These are phyloP conservation scores for Strobilomyces echinocephalus DNA, from an alignment of 768 basidiomycete species.

Conservation along the genomic window DNA sequence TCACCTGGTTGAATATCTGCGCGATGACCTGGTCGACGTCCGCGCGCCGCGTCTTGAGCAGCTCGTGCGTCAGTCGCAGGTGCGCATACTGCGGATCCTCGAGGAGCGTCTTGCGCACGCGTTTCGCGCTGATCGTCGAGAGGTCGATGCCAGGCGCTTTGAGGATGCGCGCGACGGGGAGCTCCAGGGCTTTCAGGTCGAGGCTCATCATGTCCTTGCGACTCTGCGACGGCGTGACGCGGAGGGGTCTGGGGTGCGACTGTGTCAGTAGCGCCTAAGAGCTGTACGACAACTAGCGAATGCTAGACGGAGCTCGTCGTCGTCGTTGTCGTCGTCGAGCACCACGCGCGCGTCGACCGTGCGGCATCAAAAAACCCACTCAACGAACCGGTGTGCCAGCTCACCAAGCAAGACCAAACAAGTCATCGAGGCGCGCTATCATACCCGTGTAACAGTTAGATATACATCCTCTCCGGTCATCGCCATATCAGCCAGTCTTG, in stretches of 20 bases:
- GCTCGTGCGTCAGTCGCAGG: conserved; percentile 51
- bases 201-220: conserved; percentile 40
- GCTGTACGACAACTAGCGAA: not conserved
- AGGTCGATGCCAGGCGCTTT: conserved; percentile 75
- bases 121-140: conserved; percentile 78
- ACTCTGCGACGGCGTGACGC: not conserved
- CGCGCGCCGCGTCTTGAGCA: conserved; percentile 61
- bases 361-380: not conserved
- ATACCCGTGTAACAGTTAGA: not conserved
- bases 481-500: conserved; percentile 61
- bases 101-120: conserved; percentile 72
- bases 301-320: conserved; percentile 2
- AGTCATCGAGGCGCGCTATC: not conserved
- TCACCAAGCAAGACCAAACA: conserved; percentile 27
- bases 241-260: not conserved
- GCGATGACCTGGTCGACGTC: conserved; percentile 69
- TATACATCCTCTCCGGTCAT: conserved; percentile 11
- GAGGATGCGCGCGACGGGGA: conserved; percentile 64
- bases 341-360: conserved; percentile 2
- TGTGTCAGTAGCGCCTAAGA: not conserved
- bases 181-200: conserved; percentile 52
- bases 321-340: conserved; percentile 10
- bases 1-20: conserved; percentile 59
- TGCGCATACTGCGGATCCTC: conserved; percentile 31
- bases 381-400: conserved; percentile 2